Conservation (phyloP, 2,329 filamentous ascomycete genomes). For the Orbilia ellipsospora region DNA sequence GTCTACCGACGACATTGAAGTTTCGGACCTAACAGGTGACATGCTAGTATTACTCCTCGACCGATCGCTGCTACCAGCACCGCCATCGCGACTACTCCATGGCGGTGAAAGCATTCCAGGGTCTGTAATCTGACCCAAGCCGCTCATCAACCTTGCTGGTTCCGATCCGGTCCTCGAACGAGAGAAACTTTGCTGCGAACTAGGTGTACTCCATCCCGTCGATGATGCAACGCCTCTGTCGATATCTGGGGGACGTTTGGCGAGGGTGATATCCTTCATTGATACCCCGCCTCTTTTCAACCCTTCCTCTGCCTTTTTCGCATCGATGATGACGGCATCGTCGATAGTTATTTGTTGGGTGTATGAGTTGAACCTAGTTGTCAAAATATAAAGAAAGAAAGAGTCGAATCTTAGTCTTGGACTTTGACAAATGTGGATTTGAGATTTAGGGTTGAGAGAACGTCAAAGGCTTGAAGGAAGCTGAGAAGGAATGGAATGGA, state of each 20-base stretch:
- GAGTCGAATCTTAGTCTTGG: background rate
- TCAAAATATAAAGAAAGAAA: background rate
- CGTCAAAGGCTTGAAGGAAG: too few species aligned
- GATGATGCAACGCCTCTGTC: constrained; percentile 13
- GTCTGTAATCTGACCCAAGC: background rate
- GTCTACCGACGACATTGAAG: constrained; percentile 25
- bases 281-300: constrained; percentile 48
- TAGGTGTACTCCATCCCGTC: constrained; percentile 40
- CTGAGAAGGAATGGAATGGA: constrained; percentile 21
- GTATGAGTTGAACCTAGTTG: constrained; percentile 62
- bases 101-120: constrained; percentile 16
- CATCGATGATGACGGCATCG: constrained; percentile 61
- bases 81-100: constrained; percentile 7
- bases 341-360: constrained; percentile 63
- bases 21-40: constrained; percentile 16
- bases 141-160: background rate
- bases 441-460: too few species aligned
- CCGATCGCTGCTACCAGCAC: background rate
- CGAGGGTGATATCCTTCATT: constrained; percentile 33
- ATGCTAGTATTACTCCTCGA: constrained; percentile 20
- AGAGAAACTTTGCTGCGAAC: background rate
- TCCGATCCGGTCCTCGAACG: constrained; percentile 21
- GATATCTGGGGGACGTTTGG: constrained; percentile 44
- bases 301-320: constrained; percentile 29
- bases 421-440: too few species aligned